These are phyloP conservation scores for Juncus inflexus DNA, from an alignment of 176 grass and related monocot genomes.

Conservation along the genomic window DNA sequence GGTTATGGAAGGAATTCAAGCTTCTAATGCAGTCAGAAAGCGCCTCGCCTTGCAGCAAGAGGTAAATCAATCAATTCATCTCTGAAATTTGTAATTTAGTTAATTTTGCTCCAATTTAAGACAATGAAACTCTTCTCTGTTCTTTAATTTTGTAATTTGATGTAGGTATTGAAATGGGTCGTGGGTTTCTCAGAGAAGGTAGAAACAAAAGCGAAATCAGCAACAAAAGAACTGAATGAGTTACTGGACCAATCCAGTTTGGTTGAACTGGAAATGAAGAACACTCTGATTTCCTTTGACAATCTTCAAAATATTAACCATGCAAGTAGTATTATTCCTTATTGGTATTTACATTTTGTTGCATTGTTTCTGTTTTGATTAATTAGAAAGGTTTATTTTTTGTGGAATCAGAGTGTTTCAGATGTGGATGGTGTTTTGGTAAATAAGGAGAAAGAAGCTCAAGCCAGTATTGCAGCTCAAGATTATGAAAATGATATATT, in stretches of 20 bases:
- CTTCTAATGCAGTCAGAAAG: conserved; percentile 27
- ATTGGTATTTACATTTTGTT: conserved; percentile 24
- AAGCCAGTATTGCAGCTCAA: conserved; percentile 44
- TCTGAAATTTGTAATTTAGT: neutral
- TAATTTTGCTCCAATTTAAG: neutral
- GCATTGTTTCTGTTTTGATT: conserved; percentile 1
- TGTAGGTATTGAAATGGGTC: conserved; percentile 58
- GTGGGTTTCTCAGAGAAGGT: conserved; percentile 55
- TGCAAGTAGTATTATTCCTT: conserved; percentile 65
- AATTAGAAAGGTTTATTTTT: neutral
- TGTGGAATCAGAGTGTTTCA: conserved; percentile 39
- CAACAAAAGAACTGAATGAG: conserved; percentile 41
- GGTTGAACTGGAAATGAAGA: conserved; percentile 70
- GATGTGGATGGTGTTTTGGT: conserved; percentile 31
- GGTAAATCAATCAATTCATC: conserved; percentile 10
- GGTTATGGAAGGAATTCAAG: conserved; percentile 29
- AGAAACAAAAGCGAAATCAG: conserved; percentile 41
- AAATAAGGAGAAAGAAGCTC: no score
- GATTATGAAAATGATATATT: conserved; percentile 82
- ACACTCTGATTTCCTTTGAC: conserved; percentile 36
- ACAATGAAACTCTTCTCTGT: neutral
- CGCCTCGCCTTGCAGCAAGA: conserved; percentile 36
- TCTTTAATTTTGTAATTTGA: conserved; percentile 11
- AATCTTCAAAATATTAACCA: conserved; percentile 52
- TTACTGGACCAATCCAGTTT: conserved; percentile 36